Evolutionary conservation across 352 stramenopile species (phyloP).

Genomic region (Globisporangium abappressorium): DNA sequence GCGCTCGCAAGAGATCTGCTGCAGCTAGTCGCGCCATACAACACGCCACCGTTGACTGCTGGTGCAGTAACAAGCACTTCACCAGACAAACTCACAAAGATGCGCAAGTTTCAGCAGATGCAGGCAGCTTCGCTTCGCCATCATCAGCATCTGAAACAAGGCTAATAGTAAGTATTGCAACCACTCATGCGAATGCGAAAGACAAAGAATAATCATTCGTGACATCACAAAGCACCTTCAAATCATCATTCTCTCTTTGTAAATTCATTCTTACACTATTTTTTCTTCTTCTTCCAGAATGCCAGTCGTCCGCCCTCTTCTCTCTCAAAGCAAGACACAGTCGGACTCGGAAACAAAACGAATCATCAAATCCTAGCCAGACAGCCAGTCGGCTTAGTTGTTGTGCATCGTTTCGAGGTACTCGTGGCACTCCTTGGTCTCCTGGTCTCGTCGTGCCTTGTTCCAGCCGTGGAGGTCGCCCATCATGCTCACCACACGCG

Average conservation of each 20-base stretch:
- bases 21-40: slow-evolving; percentile 55
- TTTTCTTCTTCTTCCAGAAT: not conserved
- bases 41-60: slow-evolving; percentile 11
- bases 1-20: slow-evolving; percentile 56
- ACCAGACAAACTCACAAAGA: slow-evolving; percentile 17
- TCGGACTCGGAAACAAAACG: not conserved
- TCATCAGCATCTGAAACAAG: slow-evolving; percentile 7
- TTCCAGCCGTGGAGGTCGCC: slow-evolving; percentile 84
- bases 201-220: not conserved
- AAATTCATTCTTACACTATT: slow-evolving; percentile 15
- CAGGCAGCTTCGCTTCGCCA: slow-evolving; percentile 7
- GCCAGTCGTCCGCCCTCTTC: not conserved
- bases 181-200: not conserved
- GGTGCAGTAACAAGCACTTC: slow-evolving; percentile 1
- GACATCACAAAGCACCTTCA: not conserved
- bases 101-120: slow-evolving; percentile 18
- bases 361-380: not conserved
- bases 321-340: not conserved
- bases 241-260: slow-evolving; percentile 2
- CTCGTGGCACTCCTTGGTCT: slow-evolving; percentile 69
- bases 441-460: slow-evolving; percentile 69
- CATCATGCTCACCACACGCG: slow-evolving; percentile 93
- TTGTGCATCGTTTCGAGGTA: slow-evolving; percentile 89
- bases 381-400: slow-evolving; percentile 24
- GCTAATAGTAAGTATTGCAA: not conserved